A percentile compares a stretch with the other conserved stretches of the same genome.
phyloP scores from a whole-genome alignment of 805 yeast species.

The Nakazawaea pomicola region DNA sequence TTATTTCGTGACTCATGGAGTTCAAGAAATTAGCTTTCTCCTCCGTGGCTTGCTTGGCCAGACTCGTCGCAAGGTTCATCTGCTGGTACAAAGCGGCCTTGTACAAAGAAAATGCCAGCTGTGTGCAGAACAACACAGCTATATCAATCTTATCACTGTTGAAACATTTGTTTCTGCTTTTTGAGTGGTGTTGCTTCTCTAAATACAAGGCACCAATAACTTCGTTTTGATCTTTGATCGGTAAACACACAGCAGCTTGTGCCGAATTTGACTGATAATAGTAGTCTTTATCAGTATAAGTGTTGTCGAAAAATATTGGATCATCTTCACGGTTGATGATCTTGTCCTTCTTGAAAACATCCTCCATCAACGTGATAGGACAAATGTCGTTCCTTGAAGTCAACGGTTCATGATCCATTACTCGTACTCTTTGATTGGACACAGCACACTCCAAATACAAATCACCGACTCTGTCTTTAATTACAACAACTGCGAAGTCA shows the following conservation, averaged over 20 bases:
- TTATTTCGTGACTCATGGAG: conserved; percentile 53
- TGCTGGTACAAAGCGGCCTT: conserved; percentile 42
- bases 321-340: conserved; percentile 33
- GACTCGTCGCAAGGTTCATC: conserved; percentile 45
- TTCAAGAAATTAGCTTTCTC: conserved; percentile 50
- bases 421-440: conserved; percentile 22
- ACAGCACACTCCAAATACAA: conserved; percentile 26
- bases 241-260: conserved; percentile 36
- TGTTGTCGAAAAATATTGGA: conserved; percentile 26
- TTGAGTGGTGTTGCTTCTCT: conserved; percentile 27
- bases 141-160: conserved; percentile 33
- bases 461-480: conserved; percentile 23
- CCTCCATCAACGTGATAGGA: conserved; percentile 35
- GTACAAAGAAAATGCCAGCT: conserved; percentile 46
- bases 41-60: conserved; percentile 50
- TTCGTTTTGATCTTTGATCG: conserved; percentile 36
- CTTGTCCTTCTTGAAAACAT: conserved; percentile 33
- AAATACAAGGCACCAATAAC: conserved; percentile 42
- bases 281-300: conserved; percentile 31
- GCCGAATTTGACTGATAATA: conserved; percentile 33
- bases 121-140: conserved; percentile 39
- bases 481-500: conserved; percentile 27
- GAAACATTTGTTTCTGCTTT: conserved; percentile 19
- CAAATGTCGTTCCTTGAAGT: conserved; percentile 35
- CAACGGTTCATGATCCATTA: conserved; percentile 30